A percentile compares a stretch with the other conserved stretches of the same genome.
These are phyloP conservation scores for Astrothelium macrocarpum DNA, from an alignment of 495 filamentous ascomycete genomes.

Conservation along the genomic window DNA sequence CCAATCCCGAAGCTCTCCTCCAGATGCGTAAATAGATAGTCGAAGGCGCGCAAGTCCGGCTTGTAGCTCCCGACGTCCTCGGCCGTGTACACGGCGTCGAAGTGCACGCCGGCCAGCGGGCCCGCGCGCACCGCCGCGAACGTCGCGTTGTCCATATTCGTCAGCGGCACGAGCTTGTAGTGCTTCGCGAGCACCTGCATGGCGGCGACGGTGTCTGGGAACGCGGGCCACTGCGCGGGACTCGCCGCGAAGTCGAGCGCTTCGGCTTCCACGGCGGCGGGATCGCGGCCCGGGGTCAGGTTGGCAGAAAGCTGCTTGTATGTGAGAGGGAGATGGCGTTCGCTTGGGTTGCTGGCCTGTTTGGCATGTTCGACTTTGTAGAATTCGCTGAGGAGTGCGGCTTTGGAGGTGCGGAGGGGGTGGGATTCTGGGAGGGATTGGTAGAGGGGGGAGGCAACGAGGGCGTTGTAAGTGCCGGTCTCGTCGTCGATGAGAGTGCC, in stretches of 20 bases:
- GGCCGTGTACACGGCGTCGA: constrained; percentile 65
- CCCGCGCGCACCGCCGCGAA: constrained; percentile 46
- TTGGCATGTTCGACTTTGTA: constrained; percentile 10
- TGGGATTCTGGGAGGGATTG: constrained; percentile 17
- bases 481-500: constrained; percentile 28
- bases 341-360: constrained; percentile 15
- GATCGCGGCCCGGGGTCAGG: constrained; percentile 13
- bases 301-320: constrained; percentile 15
- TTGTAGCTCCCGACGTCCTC: constrained; percentile 71
- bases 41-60: constrained; percentile 56
- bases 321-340: constrained; percentile 16
- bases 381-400: constrained; percentile 16
- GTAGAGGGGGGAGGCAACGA: constrained; percentile 15
- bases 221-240: constrained; percentile 17
- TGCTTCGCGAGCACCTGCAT: constrained; percentile 39
- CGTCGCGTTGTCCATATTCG: constrained; percentile 58
- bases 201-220: constrained; percentile 23
- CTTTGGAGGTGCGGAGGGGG: not conserved
- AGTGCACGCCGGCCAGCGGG: constrained; percentile 41
- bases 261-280: constrained; percentile 12
- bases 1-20: constrained; percentile 46
- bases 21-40: constrained; percentile 49
- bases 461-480: constrained; percentile 16
- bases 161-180: constrained; percentile 63
- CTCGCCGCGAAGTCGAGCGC: constrained; percentile 11